Percentiles rank a stretch among this genome's conserved stretches.
These are phyloP conservation scores for Entonaema liquescens DNA, from an alignment of 495 filamentous ascomycete genomes.

Conservation along the genomic window DNA sequence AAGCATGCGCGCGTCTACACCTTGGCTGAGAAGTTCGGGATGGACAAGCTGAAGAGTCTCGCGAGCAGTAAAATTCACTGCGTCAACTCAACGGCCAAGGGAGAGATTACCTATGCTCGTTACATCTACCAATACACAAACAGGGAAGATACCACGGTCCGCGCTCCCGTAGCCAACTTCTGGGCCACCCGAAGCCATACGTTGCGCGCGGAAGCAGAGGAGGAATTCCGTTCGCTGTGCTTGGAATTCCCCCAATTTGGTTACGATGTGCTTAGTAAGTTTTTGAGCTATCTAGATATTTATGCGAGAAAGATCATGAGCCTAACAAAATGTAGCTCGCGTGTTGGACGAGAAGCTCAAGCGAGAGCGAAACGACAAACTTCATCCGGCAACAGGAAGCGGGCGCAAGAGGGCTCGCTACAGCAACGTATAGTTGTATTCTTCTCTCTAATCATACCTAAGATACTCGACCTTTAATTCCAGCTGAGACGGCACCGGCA, in stretches of 20 bases:
- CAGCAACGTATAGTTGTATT: constrained; percentile 48
- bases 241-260: constrained; percentile 89
- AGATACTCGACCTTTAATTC: not conserved
- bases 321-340: constrained; percentile 54
- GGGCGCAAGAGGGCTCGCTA: constrained; percentile 61
- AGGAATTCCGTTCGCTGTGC: constrained; percentile 81
- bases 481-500: not conserved
- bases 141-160: constrained; percentile 73
- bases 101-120: constrained; percentile 88
- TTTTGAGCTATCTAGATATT: not conserved
- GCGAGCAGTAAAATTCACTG: constrained; percentile 90
- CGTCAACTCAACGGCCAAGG: constrained; percentile 82
- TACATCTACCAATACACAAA: constrained; percentile 85
- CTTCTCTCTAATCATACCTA: not conserved
- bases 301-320: not conserved
- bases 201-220: constrained; percentile 82
- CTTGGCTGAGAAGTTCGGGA: constrained; percentile 78
- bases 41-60: constrained; percentile 76
- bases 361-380: constrained; percentile 62
- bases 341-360: constrained; percentile 69
- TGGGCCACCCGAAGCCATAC: constrained; percentile 86
- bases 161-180: constrained; percentile 86
- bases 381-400: constrained; percentile 57
- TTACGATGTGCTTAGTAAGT: constrained; percentile 83
- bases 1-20: constrained; percentile 91